Evolutionary conservation across 1,284 basidiomycete genomes (phyloP).

Genomic region (Trichosporon ovoides): DNA sequence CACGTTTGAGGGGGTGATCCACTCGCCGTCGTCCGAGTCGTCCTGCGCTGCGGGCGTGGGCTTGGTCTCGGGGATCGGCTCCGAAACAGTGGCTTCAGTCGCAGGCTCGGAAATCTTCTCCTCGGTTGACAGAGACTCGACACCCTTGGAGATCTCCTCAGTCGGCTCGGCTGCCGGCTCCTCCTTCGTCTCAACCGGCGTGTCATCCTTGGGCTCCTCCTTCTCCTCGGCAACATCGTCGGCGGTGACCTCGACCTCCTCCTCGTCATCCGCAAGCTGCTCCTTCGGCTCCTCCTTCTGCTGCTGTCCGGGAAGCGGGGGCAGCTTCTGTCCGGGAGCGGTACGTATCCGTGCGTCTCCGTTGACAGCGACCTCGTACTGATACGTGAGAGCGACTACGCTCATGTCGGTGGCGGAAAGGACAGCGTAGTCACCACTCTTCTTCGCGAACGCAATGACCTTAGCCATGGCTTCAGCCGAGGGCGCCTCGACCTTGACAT

Average conservation of each 20-base stretch:
- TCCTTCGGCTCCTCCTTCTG: constrained; percentile 46
- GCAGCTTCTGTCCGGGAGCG: constrained; percentile 50
- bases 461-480: constrained; percentile 66
- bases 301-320: constrained; percentile 1
- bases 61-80: background rate
- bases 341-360: constrained; percentile 52
- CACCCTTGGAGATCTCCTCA: constrained; percentile 11
- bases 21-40: constrained; percentile 80
- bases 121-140: constrained; percentile 9
- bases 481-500: constrained; percentile 67
- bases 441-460: constrained; percentile 86
- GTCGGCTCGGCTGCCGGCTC: constrained; percentile 19
- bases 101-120: background rate
- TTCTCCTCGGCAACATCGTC: constrained; percentile 28
- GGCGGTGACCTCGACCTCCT: constrained; percentile 50
- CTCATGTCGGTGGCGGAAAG: constrained; percentile 87
- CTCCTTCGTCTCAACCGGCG: constrained; percentile 27
- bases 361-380: constrained; percentile 60
- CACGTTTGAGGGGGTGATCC: constrained; percentile 94
- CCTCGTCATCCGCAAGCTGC: constrained; percentile 29
- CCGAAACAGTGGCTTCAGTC: background rate
- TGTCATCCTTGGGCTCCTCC: no score
- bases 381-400: constrained; percentile 82
- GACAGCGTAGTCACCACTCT: constrained; percentile 93
- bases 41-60: constrained; percentile 47